phyloP scores from a whole-genome alignment of 129 eudicot species.

The Centaurea solstitialis region DNA sequence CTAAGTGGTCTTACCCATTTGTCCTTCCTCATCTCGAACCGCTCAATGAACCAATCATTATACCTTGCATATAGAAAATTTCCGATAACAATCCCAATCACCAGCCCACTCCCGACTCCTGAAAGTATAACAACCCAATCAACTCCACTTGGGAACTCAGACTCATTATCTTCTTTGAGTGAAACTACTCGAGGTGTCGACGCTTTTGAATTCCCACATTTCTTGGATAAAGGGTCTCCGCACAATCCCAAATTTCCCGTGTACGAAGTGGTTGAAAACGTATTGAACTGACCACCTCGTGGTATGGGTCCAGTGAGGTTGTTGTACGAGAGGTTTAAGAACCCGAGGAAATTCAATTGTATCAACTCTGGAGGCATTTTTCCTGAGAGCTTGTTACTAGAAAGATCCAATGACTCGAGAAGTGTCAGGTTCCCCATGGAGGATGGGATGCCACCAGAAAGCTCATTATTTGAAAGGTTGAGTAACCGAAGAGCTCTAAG shows the following conservation, averaged over 20 bases:
- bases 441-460: conserved; percentile 12
- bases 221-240: conserved; percentile 17
- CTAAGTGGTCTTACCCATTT: conserved; percentile 8
- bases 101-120: conserved; percentile 20
- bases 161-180: not conserved
- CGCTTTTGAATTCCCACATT: not conserved
- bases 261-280: conserved; percentile 4
- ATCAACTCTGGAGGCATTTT: conserved; percentile 23
- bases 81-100: not conserved
- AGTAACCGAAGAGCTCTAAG: conserved; percentile 22
- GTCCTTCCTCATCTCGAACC: conserved; percentile 1
- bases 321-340: conserved; percentile 30
- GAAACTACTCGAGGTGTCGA: not conserved
- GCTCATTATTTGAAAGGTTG: conserved; percentile 40
- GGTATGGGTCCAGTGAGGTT: conserved; percentile 29
- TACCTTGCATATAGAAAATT: not conserved
- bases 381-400: conserved; percentile 31
- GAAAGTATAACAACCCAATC: conserved; percentile 22
- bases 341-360: conserved; percentile 13
- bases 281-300: conserved; percentile 23
- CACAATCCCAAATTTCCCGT: conserved; percentile 21
- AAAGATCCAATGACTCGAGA: conserved; percentile 38
- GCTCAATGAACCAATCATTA: conserved; percentile 11
- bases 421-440: conserved; percentile 1
- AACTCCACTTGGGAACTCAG: conserved; percentile 14